Percentiles rank a stretch among this genome's conserved stretches.
Conservation (phyloP, 345 rosid genomes). For the Boechera divaricarpa region DNA sequence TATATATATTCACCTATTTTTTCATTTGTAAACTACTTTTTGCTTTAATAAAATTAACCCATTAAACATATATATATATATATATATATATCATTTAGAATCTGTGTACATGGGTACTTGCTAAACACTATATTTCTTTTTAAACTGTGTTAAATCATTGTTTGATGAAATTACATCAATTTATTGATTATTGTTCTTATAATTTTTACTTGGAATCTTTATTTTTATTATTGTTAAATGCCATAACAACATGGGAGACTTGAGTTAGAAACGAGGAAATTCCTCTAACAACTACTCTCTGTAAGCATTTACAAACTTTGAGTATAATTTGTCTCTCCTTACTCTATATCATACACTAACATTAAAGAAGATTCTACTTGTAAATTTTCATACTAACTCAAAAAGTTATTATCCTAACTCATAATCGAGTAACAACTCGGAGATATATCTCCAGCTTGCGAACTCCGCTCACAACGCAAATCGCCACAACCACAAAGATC, state of each 20-base stretch:
- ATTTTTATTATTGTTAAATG: constrained; percentile 3
- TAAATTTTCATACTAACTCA: constrained; percentile 23
- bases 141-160: not conserved
- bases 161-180: not conserved
- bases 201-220: constrained; percentile 2
- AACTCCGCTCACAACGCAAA: not conserved
- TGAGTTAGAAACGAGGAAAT: constrained; percentile 9
- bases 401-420: not conserved
- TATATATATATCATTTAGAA: not conserved
- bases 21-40: too few relatives aligned
- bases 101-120: not conserved
- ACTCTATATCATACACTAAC: constrained; percentile 23
- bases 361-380: constrained; percentile 12
- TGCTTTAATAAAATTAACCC: too few relatives aligned
- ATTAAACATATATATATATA: too few relatives aligned
- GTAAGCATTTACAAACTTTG: constrained; percentile 25
- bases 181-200: not conserved
- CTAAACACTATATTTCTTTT: not conserved
- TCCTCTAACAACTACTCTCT: not conserved
- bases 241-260: constrained; percentile 10
- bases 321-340: constrained; percentile 2
- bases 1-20: too few relatives aligned
- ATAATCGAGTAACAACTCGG: not conserved
- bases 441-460: constrained; percentile 20
- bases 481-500: constrained; percentile 34